These are phyloP conservation scores for Wickerhamiella dianesei DNA, from an alignment of 805 yeast genomes.

Conservation along the genomic window DNA sequence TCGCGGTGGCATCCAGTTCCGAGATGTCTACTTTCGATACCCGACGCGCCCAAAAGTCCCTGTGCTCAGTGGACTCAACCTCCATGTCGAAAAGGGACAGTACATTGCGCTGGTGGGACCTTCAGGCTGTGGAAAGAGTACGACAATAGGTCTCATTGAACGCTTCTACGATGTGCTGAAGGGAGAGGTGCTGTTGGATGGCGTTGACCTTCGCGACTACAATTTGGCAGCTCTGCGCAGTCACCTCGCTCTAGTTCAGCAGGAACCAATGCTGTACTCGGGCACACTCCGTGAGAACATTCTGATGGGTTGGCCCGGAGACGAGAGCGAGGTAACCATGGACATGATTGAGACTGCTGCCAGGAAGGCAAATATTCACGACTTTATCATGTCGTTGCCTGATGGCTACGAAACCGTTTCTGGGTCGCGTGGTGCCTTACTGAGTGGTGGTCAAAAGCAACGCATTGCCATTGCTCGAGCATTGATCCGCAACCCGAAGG, in stretches of 20 bases:
- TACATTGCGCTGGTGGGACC: conserved; percentile 58
- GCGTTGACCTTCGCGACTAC: conserved; percentile 33
- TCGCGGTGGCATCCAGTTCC: conserved; percentile 42
- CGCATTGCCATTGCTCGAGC: conserved; percentile 67
- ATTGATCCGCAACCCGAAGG: conserved; percentile 48
- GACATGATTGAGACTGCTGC: conserved; percentile 35
- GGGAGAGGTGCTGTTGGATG: conserved; percentile 42
- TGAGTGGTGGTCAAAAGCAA: conserved; percentile 70
- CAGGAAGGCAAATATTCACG: conserved; percentile 43
- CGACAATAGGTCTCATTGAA: conserved; percentile 38
- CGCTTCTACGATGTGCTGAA: conserved; percentile 38
- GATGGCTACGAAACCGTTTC: conserved; percentile 47
- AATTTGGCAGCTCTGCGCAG: conserved; percentile 39
- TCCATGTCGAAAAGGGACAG: conserved; percentile 36
- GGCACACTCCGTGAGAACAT: conserved; percentile 46
- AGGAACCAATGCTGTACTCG: conserved; percentile 44
- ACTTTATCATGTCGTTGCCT: conserved; percentile 41
- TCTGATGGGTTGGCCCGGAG: conserved; percentile 32
- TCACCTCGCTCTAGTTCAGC: conserved; percentile 46
- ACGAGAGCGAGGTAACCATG: conserved; percentile 24
- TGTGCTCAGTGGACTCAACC: conserved; percentile 38
- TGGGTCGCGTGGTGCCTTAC: conserved; percentile 42
- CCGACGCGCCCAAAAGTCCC: conserved; percentile 41
- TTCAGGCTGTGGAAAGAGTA: conserved; percentile 49
- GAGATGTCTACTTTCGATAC: conserved; percentile 50